Evolutionary conservation across 352 stramenopile genomes (phyloP).

Genomic region (Phytophthora constricta): DNA sequence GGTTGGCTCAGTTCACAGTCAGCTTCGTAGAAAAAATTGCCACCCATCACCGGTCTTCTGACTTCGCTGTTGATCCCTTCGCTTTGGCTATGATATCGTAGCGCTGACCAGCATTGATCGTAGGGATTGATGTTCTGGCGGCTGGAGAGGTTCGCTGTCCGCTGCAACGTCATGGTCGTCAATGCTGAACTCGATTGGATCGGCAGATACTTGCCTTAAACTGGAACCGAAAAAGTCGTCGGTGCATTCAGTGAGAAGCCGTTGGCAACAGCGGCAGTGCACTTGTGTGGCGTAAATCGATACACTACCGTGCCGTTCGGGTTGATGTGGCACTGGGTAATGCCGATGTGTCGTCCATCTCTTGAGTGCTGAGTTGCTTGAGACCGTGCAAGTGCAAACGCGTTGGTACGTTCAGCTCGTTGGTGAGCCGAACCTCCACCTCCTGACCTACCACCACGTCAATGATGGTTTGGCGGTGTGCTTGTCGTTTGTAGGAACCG

Average conservation of each 20-base stretch:
- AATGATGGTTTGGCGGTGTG: too few species aligned
- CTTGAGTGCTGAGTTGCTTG: constrained; percentile 39
- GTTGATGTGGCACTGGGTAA: constrained; percentile 37
- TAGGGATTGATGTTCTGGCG: constrained; percentile 35
- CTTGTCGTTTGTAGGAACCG: too few species aligned
- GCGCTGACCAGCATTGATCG: constrained; percentile 40
- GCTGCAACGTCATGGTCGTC: constrained; percentile 40
- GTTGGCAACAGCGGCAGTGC: constrained; percentile 19
- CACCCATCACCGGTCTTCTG: too few species aligned
- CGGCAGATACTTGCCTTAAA: constrained; percentile 32
- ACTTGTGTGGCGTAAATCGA: constrained; percentile 38
- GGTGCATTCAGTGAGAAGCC: constrained; percentile 21
- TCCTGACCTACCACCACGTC: constrained; percentile 34
- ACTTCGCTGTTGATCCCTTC: constrained; percentile 20
- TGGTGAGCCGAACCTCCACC: constrained; percentile 35
- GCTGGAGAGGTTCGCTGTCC: constrained; percentile 28
- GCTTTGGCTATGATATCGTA: constrained; percentile 39
- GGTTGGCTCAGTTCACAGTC: neutral
- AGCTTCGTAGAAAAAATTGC: constrained; percentile 35
- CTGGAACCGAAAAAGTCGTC: constrained; percentile 24
- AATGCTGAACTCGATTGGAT: constrained; percentile 41
- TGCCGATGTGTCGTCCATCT: constrained; percentile 45
- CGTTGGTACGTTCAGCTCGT: constrained; percentile 28
- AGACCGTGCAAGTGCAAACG: constrained; percentile 50
- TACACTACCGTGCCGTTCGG: constrained; percentile 33